Evolutionary conservation across 257 asterid genomes (phyloP), one percentile per base, ranked within the genome.

Genomic region (Ehretia macrophylla): DNA sequence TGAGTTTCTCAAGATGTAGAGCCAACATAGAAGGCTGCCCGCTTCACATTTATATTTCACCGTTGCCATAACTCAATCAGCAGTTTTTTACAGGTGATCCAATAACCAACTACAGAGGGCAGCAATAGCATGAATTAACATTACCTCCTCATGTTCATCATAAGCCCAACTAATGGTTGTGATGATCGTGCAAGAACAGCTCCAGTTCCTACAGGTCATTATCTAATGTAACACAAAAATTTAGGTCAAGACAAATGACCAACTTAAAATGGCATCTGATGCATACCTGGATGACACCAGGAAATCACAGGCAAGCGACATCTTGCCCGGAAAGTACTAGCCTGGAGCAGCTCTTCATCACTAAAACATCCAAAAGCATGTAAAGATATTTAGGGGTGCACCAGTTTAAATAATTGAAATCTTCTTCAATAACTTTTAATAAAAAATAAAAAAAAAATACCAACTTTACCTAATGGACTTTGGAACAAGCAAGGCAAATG

Each of bases 71-170:
- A 27, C 35, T 27, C 35, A 27, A 27, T 27, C 35, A 27, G 35
- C 35, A 27, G 35, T 1, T 3, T 27, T 27, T 27, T 1, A 21
- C 19, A 35, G 71, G 40, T 52, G 76, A 23, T 14, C 51, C 46
- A 32, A 27, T 45, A 49, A 52, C 18, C 32, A 60, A 39, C 23
- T 42, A 42, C 65, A 68, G 69, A 27, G 32, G 55, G 66, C 35
- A 57, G 60, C 13, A 42, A 14, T 37, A 45, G 52, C 67, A 64
- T 21, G 22, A 56, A 51, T 56, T 57, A 45, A 38, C 19, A 35
- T 71, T 65, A 91, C 98, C 98, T 91, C 82, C 99, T 84, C 93
- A 88, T 78, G 75, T 92, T 92, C 99, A 92, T 88, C 97, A 92
- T 88, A 70, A 92, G 82, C 49, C 99, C 99, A 73, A 92, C 97